Evolutionary conservation across 179 eudicot genomes (phyloP).

Genomic region (Corrigiola litoralis): DNA sequence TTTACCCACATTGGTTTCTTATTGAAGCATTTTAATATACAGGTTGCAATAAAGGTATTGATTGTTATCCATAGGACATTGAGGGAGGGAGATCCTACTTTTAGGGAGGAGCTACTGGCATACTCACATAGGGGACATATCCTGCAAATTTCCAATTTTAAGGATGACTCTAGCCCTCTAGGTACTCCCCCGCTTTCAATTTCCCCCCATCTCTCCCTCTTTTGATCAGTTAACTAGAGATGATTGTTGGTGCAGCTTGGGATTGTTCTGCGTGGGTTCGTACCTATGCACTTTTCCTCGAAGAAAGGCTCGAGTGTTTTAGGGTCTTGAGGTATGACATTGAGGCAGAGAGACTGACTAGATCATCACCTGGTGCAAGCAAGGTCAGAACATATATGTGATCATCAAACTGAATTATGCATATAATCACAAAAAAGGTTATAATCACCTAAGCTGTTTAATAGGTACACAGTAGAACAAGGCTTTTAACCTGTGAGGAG

Average conservation of each 20-base stretch:
- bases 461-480: conserved; percentile 68
- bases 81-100: conserved; percentile 88
- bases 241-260: conserved; percentile 55
- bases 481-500: conserved; percentile 54
- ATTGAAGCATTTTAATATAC: conserved; percentile 9
- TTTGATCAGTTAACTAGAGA: not conserved
- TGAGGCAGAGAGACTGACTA: conserved; percentile 64
- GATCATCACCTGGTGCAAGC: conserved; percentile 57
- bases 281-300: conserved; percentile 74
- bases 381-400: conserved; percentile 43
- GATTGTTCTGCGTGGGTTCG: conserved; percentile 98
- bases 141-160: conserved; percentile 76
- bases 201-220: not conserved
- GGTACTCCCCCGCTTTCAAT: conserved; percentile 26
- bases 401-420: not conserved
- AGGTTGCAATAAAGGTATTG: conserved; percentile 88
- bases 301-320: conserved; percentile 84
- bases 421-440: not conserved
- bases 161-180: conserved; percentile 85
- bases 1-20: not conserved
- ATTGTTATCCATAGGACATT: conserved; percentile 87
- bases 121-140: conserved; percentile 68
- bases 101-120: conserved; percentile 74
- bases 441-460: not conserved
- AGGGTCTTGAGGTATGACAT: conserved; percentile 68